A percentile compares a stretch with the other conserved stretches of the same genome.
phyloP scores from a whole-genome alignment of 2,329 filamentous ascomycete species.

The Venturia asperata region DNA sequence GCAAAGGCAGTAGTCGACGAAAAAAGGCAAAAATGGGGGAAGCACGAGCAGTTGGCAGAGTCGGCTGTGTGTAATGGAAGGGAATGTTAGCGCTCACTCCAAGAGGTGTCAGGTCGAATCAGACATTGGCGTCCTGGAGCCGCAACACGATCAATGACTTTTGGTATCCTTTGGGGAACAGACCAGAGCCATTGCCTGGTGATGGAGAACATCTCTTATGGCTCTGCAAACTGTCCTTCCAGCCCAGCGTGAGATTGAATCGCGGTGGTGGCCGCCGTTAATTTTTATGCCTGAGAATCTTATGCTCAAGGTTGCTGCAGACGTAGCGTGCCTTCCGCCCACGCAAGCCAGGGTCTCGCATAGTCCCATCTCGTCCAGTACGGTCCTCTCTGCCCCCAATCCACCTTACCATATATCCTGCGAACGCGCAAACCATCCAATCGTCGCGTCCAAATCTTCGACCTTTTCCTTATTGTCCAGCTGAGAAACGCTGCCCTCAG shows the following conservation, averaged over 20 bases:
- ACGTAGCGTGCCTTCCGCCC: neutral
- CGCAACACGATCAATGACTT: neutral
- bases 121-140: neutral
- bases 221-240: neutral
- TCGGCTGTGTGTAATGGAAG: slow-evolving; percentile 2
- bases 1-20: neutral
- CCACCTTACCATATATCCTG: neutral
- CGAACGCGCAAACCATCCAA: neutral
- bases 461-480: neutral
- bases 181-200: neutral
- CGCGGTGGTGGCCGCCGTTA: neutral
- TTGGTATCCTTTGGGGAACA: neutral
- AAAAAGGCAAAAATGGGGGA: neutral
- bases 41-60: neutral
- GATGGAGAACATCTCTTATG: neutral
- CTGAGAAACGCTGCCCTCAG: neutral
- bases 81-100: neutral
- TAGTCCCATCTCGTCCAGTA: slow-evolving; percentile 10
- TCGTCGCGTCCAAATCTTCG: slow-evolving; percentile 1
- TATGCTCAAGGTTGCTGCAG: neutral
- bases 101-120: slow-evolving; percentile 1
- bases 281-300: neutral
- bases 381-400: neutral
- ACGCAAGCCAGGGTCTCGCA: neutral
- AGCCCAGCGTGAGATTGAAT: neutral